Base-by-base conservation (phyloP, 2,329 filamentous ascomycete species). In the Cordyceps fumosorosea region DNA sequence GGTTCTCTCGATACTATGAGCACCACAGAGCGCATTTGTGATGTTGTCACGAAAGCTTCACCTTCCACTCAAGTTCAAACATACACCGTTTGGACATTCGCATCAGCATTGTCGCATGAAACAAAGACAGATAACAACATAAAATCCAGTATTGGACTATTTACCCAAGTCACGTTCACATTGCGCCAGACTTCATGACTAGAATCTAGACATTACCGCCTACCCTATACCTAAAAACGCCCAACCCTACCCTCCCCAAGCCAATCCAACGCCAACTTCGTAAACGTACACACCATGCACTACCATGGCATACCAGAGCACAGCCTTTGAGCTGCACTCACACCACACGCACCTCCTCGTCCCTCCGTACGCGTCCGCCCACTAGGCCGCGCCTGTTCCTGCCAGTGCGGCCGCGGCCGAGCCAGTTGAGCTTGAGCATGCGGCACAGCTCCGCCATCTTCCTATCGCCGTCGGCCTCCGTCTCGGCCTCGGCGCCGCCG, bases 391-490 rank as follows among this genome's bases (percentile, higher is more conserved):
- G 85, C 59, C 95, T 80, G 74, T 98, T 96, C 65, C 95, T 81
- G 0, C 95, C 95, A 3, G 92, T 98, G 42, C 95, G 79, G 0
- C 93, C 93, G 53, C 95, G 81, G 0, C 93, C 93, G 1, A 99
- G 82, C 95, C 95, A 99, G 74, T 99, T 99, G 69, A 97, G 86
- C 76, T 98, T 99, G 64, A 99, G 79, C 68, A 95, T 87, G 71
- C 91, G 89, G 62, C 89, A 91, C 65, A 99, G 78, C 69, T 93
- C 85, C 65, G 93, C 89, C 69, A 98, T 89, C 75, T 89, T 91
- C 62, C 82, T 83, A 71, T 93, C 90, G 1, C 85, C 82, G 42
- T 89, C 86, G 66, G 96, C 82, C 44, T 89, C 86, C 66, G 96
- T 91, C 22, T 84, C 84, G 0, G 80, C 85, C 54, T 69, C 73